Base-by-base conservation (phyloP, 2,329 filamentous ascomycete species). In the Cladosporium sp. region DNA sequence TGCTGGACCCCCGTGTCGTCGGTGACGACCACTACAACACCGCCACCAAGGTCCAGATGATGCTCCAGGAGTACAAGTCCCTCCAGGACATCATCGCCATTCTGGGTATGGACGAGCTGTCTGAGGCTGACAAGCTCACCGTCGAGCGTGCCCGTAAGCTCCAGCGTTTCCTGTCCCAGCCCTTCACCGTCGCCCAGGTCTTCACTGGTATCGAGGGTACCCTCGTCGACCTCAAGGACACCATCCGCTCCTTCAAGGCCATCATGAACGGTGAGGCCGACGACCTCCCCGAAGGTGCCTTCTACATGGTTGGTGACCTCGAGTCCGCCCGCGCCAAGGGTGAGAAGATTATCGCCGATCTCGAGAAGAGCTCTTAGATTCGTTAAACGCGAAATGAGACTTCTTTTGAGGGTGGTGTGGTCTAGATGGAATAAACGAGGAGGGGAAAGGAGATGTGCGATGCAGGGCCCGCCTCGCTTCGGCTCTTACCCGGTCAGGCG, bases 121-220 rank as follows among this genome's bases (percentile, higher is more conserved):
- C 93, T 62, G 93, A 97, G 83, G 87, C 88, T 69, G 93, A 98
- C 78, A 96, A 98, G 87, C 85, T 98, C 70, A 97, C 93, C 68
- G 93, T 98, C 83, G 93, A 98, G 87, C 93, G 93, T 85, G 93
- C 93, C 77, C 92, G 93, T 82, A 97, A 97, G 85, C 86, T 98
- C 74, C 93, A 98, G 84, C 88, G 91, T 87, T 98, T 98, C 90
- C 82, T 98, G 82, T 89, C 84, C 77, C 93, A 98, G 83, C 93
- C 93, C 73, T 98, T 98, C 85, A 93, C 93, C 67, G 93, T 86
- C 68, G 83, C 83, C 64, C 80, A 85, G 73, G 83, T 91, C 69
- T 91, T 91, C 84, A 91, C 87, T 76, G 83, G 83, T 83, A 96
- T 96, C 74, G 88, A 96, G 86, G 93, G 93, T 77, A 83, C 84